Percentiles rank a stretch among this genome's conserved stretches.
Conservation (phyloP, 1,284 basidiomycete species). For the Termitomyces sp. region DNA sequence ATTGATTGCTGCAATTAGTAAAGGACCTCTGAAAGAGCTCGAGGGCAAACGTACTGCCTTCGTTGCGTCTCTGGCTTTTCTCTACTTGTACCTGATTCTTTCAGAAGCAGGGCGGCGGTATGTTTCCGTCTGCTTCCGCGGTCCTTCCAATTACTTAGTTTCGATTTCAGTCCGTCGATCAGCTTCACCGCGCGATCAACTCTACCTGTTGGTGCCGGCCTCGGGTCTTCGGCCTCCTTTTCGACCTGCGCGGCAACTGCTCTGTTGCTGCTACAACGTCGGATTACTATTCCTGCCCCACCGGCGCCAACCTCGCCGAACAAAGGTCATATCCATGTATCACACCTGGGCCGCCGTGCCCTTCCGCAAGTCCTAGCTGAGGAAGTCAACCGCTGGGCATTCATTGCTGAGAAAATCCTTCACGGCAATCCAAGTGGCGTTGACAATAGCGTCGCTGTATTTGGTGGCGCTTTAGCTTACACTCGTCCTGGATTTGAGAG, state of each 20-base stretch:
- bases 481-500: slow-evolving; percentile 76
- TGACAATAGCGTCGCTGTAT: slow-evolving; percentile 93
- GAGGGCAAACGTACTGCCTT: slow-evolving; percentile 47
- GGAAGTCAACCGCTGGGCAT: slow-evolving; percentile 90
- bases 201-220: slow-evolving; percentile 97
- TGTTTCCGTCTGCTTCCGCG: slow-evolving; percentile 23
- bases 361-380: slow-evolving; percentile 60
- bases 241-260: slow-evolving; percentile 84
- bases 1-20: slow-evolving; percentile 64
- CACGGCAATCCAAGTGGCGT: slow-evolving; percentile 98
- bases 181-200: slow-evolving; percentile 85
- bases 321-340: slow-evolving; percentile 53
- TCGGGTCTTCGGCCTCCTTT: slow-evolving; percentile 96
- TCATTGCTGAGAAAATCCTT: slow-evolving; percentile 92
- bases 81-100: slow-evolving; percentile 92
- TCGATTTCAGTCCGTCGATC: slow-evolving; percentile 54
- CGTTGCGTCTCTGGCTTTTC: slow-evolving; percentile 77
- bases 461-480: slow-evolving; percentile 92
- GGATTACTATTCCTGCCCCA: slow-evolving; percentile 49
- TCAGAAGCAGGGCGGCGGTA: slow-evolving; percentile 52
- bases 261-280: slow-evolving; percentile 68
- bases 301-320: slow-evolving; percentile 40
- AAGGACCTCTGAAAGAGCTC: slow-evolving; percentile 44
- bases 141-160: slow-evolving; percentile 10
- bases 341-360: slow-evolving; percentile 60